Evolutionary conservation across 2,329 filamentous ascomycete genomes (phyloP), one percentile per base, ranked within the genome.

Genomic region (Colletotrichum lindemuthianum): DNA sequence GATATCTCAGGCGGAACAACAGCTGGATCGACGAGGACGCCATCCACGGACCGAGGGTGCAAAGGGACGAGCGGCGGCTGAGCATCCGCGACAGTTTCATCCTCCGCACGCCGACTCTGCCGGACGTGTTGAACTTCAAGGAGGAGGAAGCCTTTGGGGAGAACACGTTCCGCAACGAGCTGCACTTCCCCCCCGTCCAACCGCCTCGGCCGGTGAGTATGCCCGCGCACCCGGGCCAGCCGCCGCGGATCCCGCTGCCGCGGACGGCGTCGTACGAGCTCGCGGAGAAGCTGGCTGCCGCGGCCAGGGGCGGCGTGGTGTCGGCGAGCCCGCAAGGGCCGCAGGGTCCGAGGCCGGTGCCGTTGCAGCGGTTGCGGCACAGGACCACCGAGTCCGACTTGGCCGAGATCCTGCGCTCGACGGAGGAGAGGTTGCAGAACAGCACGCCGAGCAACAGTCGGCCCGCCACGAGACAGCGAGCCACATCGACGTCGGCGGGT

Each of bases 11-110:
- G 41, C 49, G 52, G 49, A 67, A 66, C 12, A 63, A 61, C 41
- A 79, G 77, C 15, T 85, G 82, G 82, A 80, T 84, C 34, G 82
- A 84, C 60, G 83, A 84, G 67, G 82, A 86, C 53, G 78, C 77
- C 58, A 73, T 83, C n/a, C 82, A 84, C 63, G 82, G 82, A 5
- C 82, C 82, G 9, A 76, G 73, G 67, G 70, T 82, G 52, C 75
- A 70, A 41, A 76, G 72, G 63, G 60, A 69, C 70, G 48, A 68
- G 7, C 72, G 69, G 44, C 74, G 74, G 68, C 69, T 74, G 44
- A 69, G 69, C 33, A 71, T 68, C 11, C 56, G 73, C 15, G 75
- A 78, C 47, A 75, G 74, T 51, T 51, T 76, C 9, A 67, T 60
- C 55, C 70, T 72, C 10, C 69, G 71, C 59, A 68, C 70, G 45